Evolutionary conservation across 2,329 filamentous ascomycete species (phyloP), one percentile per base, ranked within the genome.

Genomic region (Fusarium sp.): DNA sequence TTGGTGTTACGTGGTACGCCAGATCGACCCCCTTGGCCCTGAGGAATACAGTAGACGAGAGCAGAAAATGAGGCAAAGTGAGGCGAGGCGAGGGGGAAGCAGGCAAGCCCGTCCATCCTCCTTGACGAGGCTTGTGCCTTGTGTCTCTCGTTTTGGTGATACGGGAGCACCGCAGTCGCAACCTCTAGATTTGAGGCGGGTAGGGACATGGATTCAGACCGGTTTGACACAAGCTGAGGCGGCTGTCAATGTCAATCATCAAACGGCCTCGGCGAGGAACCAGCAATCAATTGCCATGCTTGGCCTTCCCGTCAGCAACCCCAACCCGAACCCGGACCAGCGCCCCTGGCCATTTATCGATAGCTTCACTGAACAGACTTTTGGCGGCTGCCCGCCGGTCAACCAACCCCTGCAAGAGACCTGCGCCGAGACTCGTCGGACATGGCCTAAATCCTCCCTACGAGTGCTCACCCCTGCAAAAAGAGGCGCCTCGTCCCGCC

Each of bases 211-310:
- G 66, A 66, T 60, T 28, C 7, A 59, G 64, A 55, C 28, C 44
- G 68, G 64, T 58, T 66, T 55, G 50, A 36, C 62, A 11, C 31
- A 43, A 65, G 41, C 52, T 28, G 54, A 60, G 46, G 56, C 41
- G 37, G 54, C 23, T 40, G 60, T 43, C 15, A 41, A 44, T 31
- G 60, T 46, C 36, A 57, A 60, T 68, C 64, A 62, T 31, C 23
- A 63, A 47, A 23, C 37, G 60, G 39, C 50, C 36, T 23, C 51
- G 40, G 23, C 36, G 31, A 13, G 10, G 9, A 18, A 46, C 36
- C 40, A 48, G 53, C n/a, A 48, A 48, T 23, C 23, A 23, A 23
- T 23, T 23, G 23, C 23, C 23, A 23, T 23, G 23, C 23, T 23
- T 23, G 23, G 23, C 23, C 23, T 23, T 3, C 23, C 23, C 23